Conservation (phyloP, 768 basidiomycete genomes). For the Piloderma croceum region DNA sequence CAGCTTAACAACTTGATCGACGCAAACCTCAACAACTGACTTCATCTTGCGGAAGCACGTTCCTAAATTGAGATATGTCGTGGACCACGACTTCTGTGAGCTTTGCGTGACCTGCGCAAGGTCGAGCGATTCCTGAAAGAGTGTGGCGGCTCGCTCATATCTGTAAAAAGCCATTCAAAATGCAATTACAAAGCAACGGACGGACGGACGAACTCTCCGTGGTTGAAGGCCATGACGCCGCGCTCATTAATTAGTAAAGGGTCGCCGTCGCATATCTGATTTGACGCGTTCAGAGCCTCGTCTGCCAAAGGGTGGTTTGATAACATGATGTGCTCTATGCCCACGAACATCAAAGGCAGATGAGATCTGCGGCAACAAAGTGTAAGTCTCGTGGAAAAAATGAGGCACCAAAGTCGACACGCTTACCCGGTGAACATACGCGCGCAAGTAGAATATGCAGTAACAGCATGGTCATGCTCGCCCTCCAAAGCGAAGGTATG, state of each 20-base stretch:
- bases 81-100: constrained; percentile 79
- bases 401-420: neutral
- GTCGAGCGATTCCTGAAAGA: constrained; percentile 74
- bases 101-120: constrained; percentile 81
- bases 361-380: constrained; percentile 61
- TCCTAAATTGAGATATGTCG: constrained; percentile 89
- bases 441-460: constrained; percentile 95
- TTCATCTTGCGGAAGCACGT: constrained; percentile 79
- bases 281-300: constrained; percentile 81
- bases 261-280: constrained; percentile 78
- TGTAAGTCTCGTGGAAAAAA: neutral
- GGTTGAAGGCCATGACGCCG: constrained; percentile 89
- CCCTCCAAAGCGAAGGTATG: constrained; percentile 97
- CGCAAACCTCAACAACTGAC: constrained; percentile 41
- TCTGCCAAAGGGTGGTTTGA: constrained; percentile 77
- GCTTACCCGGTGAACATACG: constrained; percentile 89
- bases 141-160: constrained; percentile 59
- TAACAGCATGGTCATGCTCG: constrained; percentile 97
- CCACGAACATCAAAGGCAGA: constrained; percentile 90
- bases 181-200: neutral
- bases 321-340: constrained; percentile 95
- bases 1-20: neutral
- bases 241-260: constrained; percentile 88
- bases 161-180: constrained; percentile 37
- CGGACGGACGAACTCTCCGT: constrained; percentile 55